Conservation (phyloP, 139 green algal genomes). For the Desmodesmus armatus region DNA sequence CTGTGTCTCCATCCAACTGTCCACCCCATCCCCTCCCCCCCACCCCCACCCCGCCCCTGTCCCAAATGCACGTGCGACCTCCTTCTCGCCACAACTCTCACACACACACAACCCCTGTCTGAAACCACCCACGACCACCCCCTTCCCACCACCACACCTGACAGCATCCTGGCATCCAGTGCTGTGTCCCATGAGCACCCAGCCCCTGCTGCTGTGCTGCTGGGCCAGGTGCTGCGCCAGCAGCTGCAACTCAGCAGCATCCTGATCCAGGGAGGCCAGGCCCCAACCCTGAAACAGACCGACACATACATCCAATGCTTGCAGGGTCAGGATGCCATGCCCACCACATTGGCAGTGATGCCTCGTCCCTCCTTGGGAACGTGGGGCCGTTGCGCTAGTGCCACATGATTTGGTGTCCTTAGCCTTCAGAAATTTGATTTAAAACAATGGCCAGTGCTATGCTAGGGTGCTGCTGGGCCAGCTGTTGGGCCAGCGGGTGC, state of each 20-base stretch:
- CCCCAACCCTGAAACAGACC: constrained; percentile 67
- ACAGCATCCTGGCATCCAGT: constrained; percentile 85
- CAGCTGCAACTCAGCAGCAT: constrained; percentile 74
- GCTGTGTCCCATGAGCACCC: constrained; percentile 77
- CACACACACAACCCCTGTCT: not conserved
- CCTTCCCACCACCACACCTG: constrained; percentile 52
- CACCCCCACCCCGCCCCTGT: not conserved
- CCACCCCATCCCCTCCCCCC: not conserved
- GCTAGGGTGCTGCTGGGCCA: constrained; percentile 48
- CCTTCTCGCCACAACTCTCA: not conserved
- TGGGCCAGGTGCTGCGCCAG: constrained; percentile 55
- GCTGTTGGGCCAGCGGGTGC: constrained; percentile 49
- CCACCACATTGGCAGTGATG: not conserved
- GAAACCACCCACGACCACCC: not conserved
- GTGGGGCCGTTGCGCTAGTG: no score
- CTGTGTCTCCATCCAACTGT: not conserved
- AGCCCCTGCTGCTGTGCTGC: constrained; percentile 41
- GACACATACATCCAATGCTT: not conserved
- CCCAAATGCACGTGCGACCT: not conserved
- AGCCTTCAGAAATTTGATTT: no score
- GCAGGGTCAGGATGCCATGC: not conserved
- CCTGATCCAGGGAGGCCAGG: constrained; percentile 64
- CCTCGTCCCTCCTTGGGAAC: no score
- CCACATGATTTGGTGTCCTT: no score
- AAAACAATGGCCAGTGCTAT: no score